These are phyloP conservation scores for Lentinula raphanica DNA, from an alignment of 768 basidiomycete species.

Conservation along the genomic window DNA sequence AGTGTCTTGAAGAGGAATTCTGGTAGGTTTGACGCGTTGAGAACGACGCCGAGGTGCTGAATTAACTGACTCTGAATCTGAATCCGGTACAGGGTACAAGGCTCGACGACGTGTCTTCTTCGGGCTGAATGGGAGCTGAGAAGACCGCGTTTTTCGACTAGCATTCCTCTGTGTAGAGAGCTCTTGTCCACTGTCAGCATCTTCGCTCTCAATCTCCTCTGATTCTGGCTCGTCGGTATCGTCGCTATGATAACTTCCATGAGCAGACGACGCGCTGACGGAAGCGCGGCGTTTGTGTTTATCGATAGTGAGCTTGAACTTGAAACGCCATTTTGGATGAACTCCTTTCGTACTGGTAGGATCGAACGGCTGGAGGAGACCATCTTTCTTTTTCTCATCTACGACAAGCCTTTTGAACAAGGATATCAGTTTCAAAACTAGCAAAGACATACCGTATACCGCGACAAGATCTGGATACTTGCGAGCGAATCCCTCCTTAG, in stretches of 20 bases:
- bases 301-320: slow-evolving; percentile 28
- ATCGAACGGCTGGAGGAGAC: slow-evolving; percentile 49
- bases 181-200: slow-evolving; percentile 10
- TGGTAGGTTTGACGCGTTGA: slow-evolving; percentile 35
- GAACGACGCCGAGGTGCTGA: slow-evolving; percentile 40
- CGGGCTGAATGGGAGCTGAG: slow-evolving; percentile 61
- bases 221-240: slow-evolving; percentile 26
- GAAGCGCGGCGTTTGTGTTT: slow-evolving; percentile 16
- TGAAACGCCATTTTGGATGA: slow-evolving; percentile 55
- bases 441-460: slow-evolving; percentile 45
- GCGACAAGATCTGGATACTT: slow-evolving; percentile 42
- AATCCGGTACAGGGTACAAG: slow-evolving; percentile 23
- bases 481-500: slow-evolving; percentile 30
- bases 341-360: slow-evolving; percentile 54
- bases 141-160: slow-evolving; percentile 15
- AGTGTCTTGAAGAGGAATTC: slow-evolving; percentile 28
- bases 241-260: slow-evolving; percentile 19
- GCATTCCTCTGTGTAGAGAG: slow-evolving; percentile 14
- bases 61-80: slow-evolving; percentile 23
- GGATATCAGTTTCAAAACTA: not conserved
- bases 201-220: slow-evolving; percentile 21
- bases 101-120: slow-evolving; percentile 47
- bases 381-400: slow-evolving; percentile 24
- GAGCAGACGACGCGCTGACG: slow-evolving; percentile 21
- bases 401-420: slow-evolving; percentile 7